Base-by-base conservation (phyloP, 1,284 basidiomycete genomes). In the Omphalotus olearius region DNA sequence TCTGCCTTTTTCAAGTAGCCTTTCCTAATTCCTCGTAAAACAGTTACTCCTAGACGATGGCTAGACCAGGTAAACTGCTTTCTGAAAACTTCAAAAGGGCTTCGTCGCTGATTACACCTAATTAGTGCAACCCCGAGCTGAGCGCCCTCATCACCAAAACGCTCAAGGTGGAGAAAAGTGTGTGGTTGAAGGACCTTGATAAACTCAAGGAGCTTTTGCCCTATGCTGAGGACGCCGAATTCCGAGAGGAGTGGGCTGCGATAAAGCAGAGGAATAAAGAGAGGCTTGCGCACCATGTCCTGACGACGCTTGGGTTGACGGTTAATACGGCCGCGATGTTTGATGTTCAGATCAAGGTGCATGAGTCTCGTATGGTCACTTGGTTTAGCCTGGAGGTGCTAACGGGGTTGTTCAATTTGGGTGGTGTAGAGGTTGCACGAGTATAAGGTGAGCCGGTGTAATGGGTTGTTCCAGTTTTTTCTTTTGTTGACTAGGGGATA, bases 201-300 rank as follows among this genome's bases (percentile, higher is more conserved):
- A 80, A 82, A 61, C 80, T 93, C 41, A 76, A 90, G 60, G 83
- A 79, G 14, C 69, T 91, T 47, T 69, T 89, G 25, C 68, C 82
- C 25, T 78, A 81, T 63, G 79, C 77, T 3, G 87, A 93, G 44
- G 79, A 94, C 62, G 73, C 80, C 46, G 67, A 71, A 10, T 93
- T 97, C 78, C 80, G 84, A 51, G 72, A 79, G 52, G 79, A 83
- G 59, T 97, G 92, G 90, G 82, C 82, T 16, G 80, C 78, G 13
- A 83, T 93, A 66, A 96, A 96, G 75, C 83, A 84, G 57, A 80
- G 82, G 57, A 94, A 93, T 75, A 95, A 95, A 74, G 79, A 89
- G 65, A 80, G 88, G 44, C 74, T 91, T 10, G 92, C 92, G 6
- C 79, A 85, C 51, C 78, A 92, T 60, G 82, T 96, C 25, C 78